Conservation (phyloP, 2,329 filamentous ascomycete genomes). For the Sporothrix mexicana region DNA sequence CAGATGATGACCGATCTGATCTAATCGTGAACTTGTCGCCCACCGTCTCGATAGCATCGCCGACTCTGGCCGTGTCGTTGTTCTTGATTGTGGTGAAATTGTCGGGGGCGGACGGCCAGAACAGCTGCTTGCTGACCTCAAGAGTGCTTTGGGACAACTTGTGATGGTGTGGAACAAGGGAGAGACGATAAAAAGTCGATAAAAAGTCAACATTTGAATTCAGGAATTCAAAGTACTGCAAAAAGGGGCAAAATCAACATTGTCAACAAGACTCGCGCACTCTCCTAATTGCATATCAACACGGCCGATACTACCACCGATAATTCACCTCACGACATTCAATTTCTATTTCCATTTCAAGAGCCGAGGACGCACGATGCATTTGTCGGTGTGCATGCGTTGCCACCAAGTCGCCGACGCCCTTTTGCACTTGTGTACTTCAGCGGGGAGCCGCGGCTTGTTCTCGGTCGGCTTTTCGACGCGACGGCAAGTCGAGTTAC, state of each 20-base stretch:
- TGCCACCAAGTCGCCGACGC: too few relatives aligned
- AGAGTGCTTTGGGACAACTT: background rate
- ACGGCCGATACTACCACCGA: too few relatives aligned
- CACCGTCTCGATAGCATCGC: background rate
- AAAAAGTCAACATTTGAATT: background rate
- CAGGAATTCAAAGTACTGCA: background rate
- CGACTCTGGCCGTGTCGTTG: background rate
- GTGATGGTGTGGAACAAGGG: background rate
- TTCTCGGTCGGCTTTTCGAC: background rate
- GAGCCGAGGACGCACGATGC: too few relatives aligned
- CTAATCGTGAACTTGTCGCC: background rate
- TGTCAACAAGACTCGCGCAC: too few relatives aligned
- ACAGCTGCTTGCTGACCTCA: background rate
- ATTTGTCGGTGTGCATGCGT: too few relatives aligned
- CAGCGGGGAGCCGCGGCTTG: background rate
- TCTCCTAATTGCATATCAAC: too few relatives aligned
- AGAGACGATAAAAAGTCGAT: background rate
- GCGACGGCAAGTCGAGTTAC: too few relatives aligned
- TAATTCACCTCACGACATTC: too few relatives aligned
- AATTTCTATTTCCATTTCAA: too few relatives aligned
- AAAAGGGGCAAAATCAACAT: background rate
- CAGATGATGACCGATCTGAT: conserved; percentile 4
- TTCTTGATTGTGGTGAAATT: background rate
- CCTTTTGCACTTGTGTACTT: too few relatives aligned
- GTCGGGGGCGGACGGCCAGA: background rate